Percentiles rank a stretch among this genome's conserved stretches.
These are phyloP conservation scores for Neurospora discreta DNA, from an alignment of 495 filamentous ascomycete genomes.

Conservation along the genomic window DNA sequence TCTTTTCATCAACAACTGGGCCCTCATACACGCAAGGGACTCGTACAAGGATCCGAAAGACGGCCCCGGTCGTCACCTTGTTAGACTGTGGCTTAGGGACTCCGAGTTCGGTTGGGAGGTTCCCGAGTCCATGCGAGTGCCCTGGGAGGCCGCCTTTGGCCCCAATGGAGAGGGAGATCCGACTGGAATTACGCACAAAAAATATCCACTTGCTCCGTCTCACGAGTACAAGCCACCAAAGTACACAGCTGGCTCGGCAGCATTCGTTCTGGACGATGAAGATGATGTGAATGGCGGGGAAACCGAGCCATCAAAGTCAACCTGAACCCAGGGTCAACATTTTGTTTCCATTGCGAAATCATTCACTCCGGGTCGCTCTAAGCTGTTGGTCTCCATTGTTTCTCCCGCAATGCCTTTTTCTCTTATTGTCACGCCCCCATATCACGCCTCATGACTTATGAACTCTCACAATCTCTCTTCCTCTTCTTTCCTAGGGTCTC, in stretches of 20 bases:
- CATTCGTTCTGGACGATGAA: constrained; percentile 29
- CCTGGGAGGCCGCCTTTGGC: constrained; percentile 35
- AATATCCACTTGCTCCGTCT: constrained; percentile 26
- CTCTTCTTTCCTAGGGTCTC: not conserved
- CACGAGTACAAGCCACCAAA: constrained; percentile 30
- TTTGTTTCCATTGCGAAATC: not conserved
- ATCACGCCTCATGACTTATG: not conserved
- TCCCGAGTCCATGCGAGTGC: constrained; percentile 27
- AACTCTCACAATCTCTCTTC: not conserved
- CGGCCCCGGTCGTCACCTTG: constrained; percentile 31
- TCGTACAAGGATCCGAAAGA: constrained; percentile 29
- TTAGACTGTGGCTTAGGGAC: constrained; percentile 41
- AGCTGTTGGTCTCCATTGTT: not conserved
- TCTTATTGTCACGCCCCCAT: not conserved
- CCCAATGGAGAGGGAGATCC: constrained; percentile 7
- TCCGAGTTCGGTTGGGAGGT: constrained; percentile 28
- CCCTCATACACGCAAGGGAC: constrained; percentile 46
- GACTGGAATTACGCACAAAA: constrained; percentile 10
- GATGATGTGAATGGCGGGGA: constrained; percentile 15
- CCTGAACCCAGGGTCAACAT: not conserved
- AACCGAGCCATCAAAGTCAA: not conserved
- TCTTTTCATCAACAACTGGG: constrained; percentile 52
- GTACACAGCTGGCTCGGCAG: constrained; percentile 34
- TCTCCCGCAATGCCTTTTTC: not conserved
- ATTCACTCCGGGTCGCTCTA: not conserved